A percentile compares a stretch with the other conserved stretches of the same genome.
These are phyloP conservation scores for Hibiscus mutabilis DNA, from an alignment of 345 rosid species.

Conservation along the genomic window DNA sequence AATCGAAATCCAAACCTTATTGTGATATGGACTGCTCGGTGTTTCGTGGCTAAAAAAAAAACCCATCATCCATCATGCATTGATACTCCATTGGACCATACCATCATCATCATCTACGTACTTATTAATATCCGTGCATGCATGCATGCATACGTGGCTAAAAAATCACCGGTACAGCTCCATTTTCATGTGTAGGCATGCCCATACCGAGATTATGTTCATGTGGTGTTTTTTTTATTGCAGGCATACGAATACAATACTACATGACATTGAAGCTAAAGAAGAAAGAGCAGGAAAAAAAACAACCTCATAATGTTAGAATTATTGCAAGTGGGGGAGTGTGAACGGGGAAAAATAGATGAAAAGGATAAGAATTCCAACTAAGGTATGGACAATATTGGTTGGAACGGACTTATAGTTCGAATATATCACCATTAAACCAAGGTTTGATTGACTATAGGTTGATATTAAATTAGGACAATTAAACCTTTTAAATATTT, in stretches of 20 bases:
- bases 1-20: not conserved
- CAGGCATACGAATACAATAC: not conserved
- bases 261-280: constrained; percentile 16
- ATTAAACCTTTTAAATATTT: no score
- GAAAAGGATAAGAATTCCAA: constrained; percentile 28
- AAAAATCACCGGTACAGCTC: constrained; percentile 12
- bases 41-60: not conserved
- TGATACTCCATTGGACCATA: not conserved
- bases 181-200: constrained; percentile 22
- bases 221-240: constrained; percentile 6
- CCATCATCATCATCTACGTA: not conserved
- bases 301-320: not conserved
- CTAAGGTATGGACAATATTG: constrained; percentile 23
- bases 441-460: no score
- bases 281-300: not conserved
- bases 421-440: no score
- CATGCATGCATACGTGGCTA: constrained; percentile 13
- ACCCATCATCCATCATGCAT: constrained; percentile 1
- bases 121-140: not conserved
- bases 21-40: constrained; percentile 7
- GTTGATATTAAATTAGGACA: no score
- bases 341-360: not conserved
- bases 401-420: no score
- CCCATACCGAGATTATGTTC: constrained; percentile 29
- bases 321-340: constrained; percentile 17